These are phyloP conservation scores for Cyanodermella asteris DNA, from an alignment of 2,329 filamentous ascomycete species.

Conservation along the genomic window DNA sequence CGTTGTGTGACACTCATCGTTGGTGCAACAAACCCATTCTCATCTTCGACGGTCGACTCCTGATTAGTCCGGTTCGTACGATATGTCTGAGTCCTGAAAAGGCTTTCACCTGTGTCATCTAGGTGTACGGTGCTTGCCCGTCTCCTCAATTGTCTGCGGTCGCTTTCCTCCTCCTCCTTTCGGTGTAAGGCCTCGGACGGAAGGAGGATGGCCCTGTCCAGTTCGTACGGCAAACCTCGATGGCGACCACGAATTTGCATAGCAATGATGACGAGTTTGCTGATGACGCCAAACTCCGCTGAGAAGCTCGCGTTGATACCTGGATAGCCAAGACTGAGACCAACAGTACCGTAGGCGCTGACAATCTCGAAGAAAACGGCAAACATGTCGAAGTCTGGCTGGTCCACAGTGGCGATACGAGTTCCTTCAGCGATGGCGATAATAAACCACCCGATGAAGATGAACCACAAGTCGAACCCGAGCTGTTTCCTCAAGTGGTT, in stretches of 20 bases:
- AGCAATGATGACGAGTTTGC: constrained; percentile 42
- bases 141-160: constrained; percentile 16
- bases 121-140: too few species aligned
- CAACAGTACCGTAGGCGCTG: constrained; percentile 85
- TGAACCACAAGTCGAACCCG: constrained; percentile 94
- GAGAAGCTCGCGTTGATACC: constrained; percentile 59
- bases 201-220: constrained; percentile 48
- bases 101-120: too few species aligned
- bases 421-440: constrained; percentile 70
- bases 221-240: constrained; percentile 41
- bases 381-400: constrained; percentile 43
- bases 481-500: constrained; percentile 81
- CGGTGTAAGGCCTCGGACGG: constrained; percentile 42
- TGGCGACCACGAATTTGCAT: constrained; percentile 46
- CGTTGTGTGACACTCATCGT: too few species aligned
- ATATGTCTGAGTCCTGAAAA: too few species aligned
- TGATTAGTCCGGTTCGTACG: too few species aligned
- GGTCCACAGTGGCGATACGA: constrained; percentile 39
- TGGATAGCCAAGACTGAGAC: constrained; percentile 66
- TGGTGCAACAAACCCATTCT: too few species aligned
- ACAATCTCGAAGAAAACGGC: constrained; percentile 62
- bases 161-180: constrained; percentile 33
- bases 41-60: too few species aligned
- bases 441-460: constrained; percentile 83
- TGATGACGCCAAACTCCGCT: constrained; percentile 53